phyloP scores from a whole-genome alignment of 371 early-diverging fungal species.

The Lichtheimia corymbifera region DNA sequence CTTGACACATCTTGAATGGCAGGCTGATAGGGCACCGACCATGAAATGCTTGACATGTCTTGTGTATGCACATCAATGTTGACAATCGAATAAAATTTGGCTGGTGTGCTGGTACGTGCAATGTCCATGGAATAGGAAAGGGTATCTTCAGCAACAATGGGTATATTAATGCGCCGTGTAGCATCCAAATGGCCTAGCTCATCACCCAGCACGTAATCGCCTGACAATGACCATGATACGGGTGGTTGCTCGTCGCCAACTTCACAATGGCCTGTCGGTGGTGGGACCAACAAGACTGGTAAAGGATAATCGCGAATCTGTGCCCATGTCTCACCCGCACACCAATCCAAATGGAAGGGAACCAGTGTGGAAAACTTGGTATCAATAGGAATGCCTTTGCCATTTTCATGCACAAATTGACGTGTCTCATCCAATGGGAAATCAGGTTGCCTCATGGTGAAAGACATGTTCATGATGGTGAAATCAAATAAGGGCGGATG shows the following conservation, averaged over 20 bases:
- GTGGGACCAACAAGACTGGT: constrained; percentile 58
- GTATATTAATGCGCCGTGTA: constrained; percentile 28
- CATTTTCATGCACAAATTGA: constrained; percentile 61
- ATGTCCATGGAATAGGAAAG: constrained; percentile 38
- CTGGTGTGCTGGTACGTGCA: constrained; percentile 58
- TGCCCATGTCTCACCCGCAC: constrained; percentile 41
- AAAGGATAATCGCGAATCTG: constrained; percentile 64
- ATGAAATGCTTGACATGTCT: constrained; percentile 43
- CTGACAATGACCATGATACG: constrained; percentile 37
- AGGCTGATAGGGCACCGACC: constrained; percentile 69
- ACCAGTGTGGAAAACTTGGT: constrained; percentile 57
- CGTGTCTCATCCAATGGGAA: constrained; percentile 55
- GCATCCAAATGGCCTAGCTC: constrained; percentile 37
- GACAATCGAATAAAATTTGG: constrained; percentile 64
- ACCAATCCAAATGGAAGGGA: constrained; percentile 51
- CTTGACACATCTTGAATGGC: constrained; percentile 65
- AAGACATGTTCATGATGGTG: constrained; percentile 32
- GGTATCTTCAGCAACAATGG: constrained; percentile 15
- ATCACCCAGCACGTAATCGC: constrained; percentile 49
- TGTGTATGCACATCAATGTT: constrained; percentile 48
- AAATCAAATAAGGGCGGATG: constrained; percentile 50
- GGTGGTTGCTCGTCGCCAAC: constrained; percentile 1
- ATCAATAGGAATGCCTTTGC: constrained; percentile 55
- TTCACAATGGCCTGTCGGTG: not conserved
- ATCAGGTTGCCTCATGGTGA: constrained; percentile 40